phyloP scores from a whole-genome alignment of 2,329 filamentous ascomycete species.

The Orbilia oligospora region DNA sequence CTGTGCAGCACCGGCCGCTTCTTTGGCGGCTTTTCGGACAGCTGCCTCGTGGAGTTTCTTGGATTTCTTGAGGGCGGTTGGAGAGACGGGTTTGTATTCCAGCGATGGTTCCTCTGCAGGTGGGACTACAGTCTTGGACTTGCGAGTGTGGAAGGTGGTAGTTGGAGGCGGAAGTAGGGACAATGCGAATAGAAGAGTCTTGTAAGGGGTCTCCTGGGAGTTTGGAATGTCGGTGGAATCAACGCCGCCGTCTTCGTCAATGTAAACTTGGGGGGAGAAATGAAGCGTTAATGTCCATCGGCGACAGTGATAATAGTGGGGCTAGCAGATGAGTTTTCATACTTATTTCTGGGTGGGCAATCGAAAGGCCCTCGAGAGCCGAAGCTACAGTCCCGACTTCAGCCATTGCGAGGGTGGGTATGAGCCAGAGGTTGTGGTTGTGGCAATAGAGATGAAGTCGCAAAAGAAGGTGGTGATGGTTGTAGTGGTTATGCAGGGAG shows the following conservation, averaged over 20 bases:
- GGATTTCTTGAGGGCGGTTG: conserved; percentile 83
- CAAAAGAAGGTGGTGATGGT: conserved; percentile 10
- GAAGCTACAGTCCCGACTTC: conserved; percentile 42
- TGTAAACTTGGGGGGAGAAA: conserved; percentile 72
- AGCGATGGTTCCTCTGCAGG: conserved; percentile 73
- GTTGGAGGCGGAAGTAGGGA: conserved; percentile 72
- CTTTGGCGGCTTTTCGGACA: conserved; percentile 82
- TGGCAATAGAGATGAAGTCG: conserved; percentile 18
- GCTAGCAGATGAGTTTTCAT: conserved; percentile 12
- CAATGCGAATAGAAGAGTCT: conserved; percentile 80
- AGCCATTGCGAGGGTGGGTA: conserved; percentile 40
- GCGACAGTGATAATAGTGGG: conserved; percentile 1
- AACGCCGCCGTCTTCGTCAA: conserved; percentile 83
- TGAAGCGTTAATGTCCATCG: background rate
- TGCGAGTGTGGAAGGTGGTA: conserved; percentile 63
- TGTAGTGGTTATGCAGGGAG: conserved; percentile 43
- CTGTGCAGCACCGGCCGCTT: conserved; percentile 81
- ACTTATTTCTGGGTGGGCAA: conserved; percentile 51
- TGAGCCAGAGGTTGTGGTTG: background rate
- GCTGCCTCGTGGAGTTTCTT: conserved; percentile 70
- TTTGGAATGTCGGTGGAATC: conserved; percentile 79
- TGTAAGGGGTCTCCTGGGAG: conserved; percentile 81
- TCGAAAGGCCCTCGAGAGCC: conserved; percentile 52
- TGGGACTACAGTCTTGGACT: conserved; percentile 62
- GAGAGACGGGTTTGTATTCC: conserved; percentile 76